Base-by-base conservation (phyloP, 2,329 filamentous ascomycete genomes). In the Phoma sp. region DNA sequence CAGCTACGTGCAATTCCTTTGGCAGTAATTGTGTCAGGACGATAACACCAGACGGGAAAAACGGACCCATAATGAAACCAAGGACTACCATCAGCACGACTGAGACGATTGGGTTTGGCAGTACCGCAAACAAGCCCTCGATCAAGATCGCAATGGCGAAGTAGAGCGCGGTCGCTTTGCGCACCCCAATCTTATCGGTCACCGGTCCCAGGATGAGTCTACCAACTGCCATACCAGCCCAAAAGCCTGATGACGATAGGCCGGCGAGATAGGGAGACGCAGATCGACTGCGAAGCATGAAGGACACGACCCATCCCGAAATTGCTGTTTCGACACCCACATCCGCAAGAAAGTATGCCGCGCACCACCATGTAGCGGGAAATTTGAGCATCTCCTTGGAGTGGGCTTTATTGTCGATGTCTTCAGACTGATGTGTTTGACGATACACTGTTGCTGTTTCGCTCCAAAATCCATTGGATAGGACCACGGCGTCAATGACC, bases 221-320 rank as follows among this genome's bases (percentile, higher is more conserved):
- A 0, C 79, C 79, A 5, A 72, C 48, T 0, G 76, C 75, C 75
- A 80, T 79, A 14, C 78, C 78, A 15, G 72, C 64, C 74, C 78
- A 80, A 60, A 78, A 81, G 0, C 73, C 73, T 1, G 78, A 78
- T 0, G 77, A 78, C 9, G 76, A 74, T 0, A 80, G 61, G 7
- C 74, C 75, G 5, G 78, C 73, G 0, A 76, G 56, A 11, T 75
- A 74, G 0, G 71, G 63, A 4, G 75, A 68, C 0, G 73, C 66
- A 33, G 75, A 65, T 4, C 77, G 77, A 12, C 71, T 67, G 2
- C 78, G 73, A 4, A 67, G 64, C 76, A 80, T 80, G 65, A 77
- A 81, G 0, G 77, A 74, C 1, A 80, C 74, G 9, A 81, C 70
- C 79, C 79, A 81, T 26, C 77, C 77, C 2, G 76, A 79, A 0